A percentile compares a stretch with the other conserved stretches of the same genome.
These are phyloP conservation scores for Saccharomycopsis hybrid DNA, from an alignment of 1,139 yeast species.

Conservation along the genomic window DNA sequence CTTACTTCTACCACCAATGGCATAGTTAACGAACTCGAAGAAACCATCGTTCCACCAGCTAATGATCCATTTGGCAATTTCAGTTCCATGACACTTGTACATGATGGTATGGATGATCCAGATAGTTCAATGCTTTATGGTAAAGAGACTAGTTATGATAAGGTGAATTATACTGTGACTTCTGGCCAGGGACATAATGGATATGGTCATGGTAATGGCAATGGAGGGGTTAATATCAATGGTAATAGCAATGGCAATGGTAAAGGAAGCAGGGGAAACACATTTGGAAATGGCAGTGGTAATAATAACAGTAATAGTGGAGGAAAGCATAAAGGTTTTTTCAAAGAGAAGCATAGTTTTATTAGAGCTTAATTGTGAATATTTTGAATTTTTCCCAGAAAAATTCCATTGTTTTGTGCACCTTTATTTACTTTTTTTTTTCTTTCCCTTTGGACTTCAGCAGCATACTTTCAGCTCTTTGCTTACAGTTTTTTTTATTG, in stretches of 20 bases:
- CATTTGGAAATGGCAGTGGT: not conserved
- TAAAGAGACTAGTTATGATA: constrained; percentile 53
- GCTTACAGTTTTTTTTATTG: not conserved
- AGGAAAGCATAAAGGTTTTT: constrained; percentile 12
- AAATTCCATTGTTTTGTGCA: not conserved
- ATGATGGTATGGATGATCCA: constrained; percentile 42
- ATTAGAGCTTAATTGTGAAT: constrained; percentile 2
- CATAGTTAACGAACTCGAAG: not conserved
- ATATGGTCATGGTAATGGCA: too few relatives aligned
- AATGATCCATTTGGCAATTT: constrained; percentile 82
- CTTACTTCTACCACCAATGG: not conserved
- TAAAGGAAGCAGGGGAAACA: too few relatives aligned
- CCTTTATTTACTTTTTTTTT: not conserved
- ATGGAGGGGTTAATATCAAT: too few relatives aligned
- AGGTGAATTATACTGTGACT: constrained; percentile 55
- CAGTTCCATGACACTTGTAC: constrained; percentile 83
- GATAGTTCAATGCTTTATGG: constrained; percentile 42
- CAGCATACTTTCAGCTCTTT: not conserved
- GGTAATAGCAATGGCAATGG: too few relatives aligned
- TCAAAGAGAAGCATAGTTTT: constrained; percentile 17
- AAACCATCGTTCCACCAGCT: constrained; percentile 24
- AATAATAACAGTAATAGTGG: not conserved
- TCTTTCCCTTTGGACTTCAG: not conserved
- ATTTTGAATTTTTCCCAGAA: too few relatives aligned
- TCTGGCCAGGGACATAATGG: constrained; percentile 24